Percentiles rank a stretch among this genome's conserved stretches.
These are phyloP conservation scores for Ophiosphaerella herpotricha DNA, from an alignment of 2,329 filamentous ascomycete species.

Conservation along the genomic window DNA sequence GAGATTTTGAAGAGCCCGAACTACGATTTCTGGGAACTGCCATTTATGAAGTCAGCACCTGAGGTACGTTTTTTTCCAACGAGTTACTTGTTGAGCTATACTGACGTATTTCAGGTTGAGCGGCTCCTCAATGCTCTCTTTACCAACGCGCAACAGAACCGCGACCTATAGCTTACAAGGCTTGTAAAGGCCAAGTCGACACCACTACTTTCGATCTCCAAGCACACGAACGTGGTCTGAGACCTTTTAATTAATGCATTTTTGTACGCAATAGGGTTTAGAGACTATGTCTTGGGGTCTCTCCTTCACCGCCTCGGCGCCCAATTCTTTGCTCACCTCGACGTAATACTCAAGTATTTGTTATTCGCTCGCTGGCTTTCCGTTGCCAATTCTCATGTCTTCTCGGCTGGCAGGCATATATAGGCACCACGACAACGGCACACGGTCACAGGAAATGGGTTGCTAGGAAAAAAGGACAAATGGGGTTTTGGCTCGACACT, in stretches of 20 bases:
- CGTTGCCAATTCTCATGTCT: conserved; percentile 19
- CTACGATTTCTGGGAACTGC: conserved; percentile 89
- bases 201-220: background rate
- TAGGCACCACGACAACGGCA: conserved; percentile 21
- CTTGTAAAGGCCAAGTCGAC: background rate
- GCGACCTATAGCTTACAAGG: conserved; percentile 35
- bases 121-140: conserved; percentile 53
- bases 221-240: background rate
- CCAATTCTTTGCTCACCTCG: conserved; percentile 15
- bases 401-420: conserved; percentile 31
- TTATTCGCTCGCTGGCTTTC: conserved; percentile 13
- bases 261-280: conserved; percentile 35
- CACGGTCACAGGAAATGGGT: conserved; percentile 8
- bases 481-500: conserved; percentile 8
- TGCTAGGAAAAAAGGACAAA: conserved; percentile 6
- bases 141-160: conserved; percentile 54
- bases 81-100: conserved; percentile 12
- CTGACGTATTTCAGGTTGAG: conserved; percentile 46
- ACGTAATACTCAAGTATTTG: conserved; percentile 20
- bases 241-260: conserved; percentile 40
- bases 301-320: conserved; percentile 19
- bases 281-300: conserved; percentile 20
- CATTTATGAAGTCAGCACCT: conserved; percentile 86
- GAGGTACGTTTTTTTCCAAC: conserved; percentile 59
- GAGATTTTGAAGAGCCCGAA: conserved; percentile 91